These are phyloP conservation scores for Trifolium subterraneum DNA, from an alignment of 306 rosid species.

Conservation along the genomic window DNA sequence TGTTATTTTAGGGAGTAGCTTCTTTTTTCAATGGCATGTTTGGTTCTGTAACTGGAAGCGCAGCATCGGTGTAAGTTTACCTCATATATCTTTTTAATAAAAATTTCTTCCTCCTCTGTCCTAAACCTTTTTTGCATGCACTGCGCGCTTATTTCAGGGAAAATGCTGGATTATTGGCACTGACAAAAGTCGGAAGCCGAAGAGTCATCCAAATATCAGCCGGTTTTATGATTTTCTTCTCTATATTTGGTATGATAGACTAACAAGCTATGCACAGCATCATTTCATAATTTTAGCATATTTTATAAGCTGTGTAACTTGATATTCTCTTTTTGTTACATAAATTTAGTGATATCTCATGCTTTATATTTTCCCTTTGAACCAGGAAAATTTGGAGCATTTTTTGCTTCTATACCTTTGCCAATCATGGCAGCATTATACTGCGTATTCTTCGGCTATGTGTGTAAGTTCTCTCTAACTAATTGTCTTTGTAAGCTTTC, in stretches of 20 bases:
- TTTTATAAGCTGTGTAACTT: neutral
- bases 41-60: constrained; percentile 5
- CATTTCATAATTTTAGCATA: neutral
- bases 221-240: constrained; percentile 8
- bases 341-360: neutral
- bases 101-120: neutral
- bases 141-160: neutral
- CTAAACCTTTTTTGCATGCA: neutral
- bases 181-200: constrained; percentile 19
- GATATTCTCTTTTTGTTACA: neutral
- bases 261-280: neutral
- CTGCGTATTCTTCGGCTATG: constrained; percentile 78
- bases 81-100: neutral
- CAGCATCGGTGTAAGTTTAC: constrained; percentile 1
- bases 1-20: constrained; percentile 13
- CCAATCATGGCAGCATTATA: constrained; percentile 83
- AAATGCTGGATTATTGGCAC: constrained; percentile 1
- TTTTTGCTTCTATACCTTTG: constrained; percentile 77
- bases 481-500: neutral
- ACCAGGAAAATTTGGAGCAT: constrained; percentile 74
- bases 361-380: neutral
- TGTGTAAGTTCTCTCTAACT: constrained; percentile 53
- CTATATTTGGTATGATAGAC: neutral
- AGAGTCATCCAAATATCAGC: constrained; percentile 23
- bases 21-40: constrained; percentile 14